Evolutionary conservation across 2,329 filamentous ascomycete genomes (phyloP).

Genomic region (Trichoderma citrinoviride): DNA sequence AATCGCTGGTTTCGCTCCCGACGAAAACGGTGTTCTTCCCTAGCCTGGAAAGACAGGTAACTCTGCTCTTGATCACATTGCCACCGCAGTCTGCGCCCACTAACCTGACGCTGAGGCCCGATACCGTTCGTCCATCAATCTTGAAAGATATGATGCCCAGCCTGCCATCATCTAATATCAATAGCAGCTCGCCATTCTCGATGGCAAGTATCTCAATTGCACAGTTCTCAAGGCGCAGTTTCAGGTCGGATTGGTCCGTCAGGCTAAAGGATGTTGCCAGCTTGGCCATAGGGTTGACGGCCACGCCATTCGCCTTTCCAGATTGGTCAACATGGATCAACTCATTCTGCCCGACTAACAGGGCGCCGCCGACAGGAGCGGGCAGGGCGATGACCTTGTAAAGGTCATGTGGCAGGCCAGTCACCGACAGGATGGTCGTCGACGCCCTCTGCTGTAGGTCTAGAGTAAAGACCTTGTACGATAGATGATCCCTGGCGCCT

Average conservation of each 20-base stretch:
- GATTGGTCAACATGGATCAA: constrained; percentile 94
- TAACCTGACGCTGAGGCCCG: constrained; percentile 71
- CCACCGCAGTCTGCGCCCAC: constrained; percentile 64
- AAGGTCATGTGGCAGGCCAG: constrained; percentile 81
- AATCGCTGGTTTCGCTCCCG: constrained; percentile 81
- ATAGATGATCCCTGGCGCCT: constrained; percentile 79
- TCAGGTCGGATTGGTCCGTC: constrained; percentile 78
- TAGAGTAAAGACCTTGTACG: constrained; percentile 92
- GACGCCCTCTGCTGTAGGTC: constrained; percentile 92
- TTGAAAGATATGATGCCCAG: constrained; percentile 76
- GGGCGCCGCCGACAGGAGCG: constrained; percentile 80
- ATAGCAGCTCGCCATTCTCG: constrained; percentile 78
- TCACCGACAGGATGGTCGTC: constrained; percentile 85
- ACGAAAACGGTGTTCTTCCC: constrained; percentile 72
- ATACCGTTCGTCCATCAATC: constrained; percentile 87
- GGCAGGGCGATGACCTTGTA: constrained; percentile 79
- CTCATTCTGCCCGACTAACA: constrained; percentile 85
- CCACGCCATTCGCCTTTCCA: constrained; percentile 87
- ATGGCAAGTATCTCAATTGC: constrained; percentile 71
- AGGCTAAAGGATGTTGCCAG: constrained; percentile 80
- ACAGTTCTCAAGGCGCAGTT: constrained; percentile 77
- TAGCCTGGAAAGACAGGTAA: constrained; percentile 68
- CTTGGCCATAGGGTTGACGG: constrained; percentile 86
- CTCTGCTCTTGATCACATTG: constrained; percentile 55
- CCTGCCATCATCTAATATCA: constrained; percentile 73